A percentile compares a stretch with the other conserved stretches of the same genome.
phyloP scores from a whole-genome alignment of 2,329 filamentous ascomycete genomes.

The Neofusicoccum umdonicola region DNA sequence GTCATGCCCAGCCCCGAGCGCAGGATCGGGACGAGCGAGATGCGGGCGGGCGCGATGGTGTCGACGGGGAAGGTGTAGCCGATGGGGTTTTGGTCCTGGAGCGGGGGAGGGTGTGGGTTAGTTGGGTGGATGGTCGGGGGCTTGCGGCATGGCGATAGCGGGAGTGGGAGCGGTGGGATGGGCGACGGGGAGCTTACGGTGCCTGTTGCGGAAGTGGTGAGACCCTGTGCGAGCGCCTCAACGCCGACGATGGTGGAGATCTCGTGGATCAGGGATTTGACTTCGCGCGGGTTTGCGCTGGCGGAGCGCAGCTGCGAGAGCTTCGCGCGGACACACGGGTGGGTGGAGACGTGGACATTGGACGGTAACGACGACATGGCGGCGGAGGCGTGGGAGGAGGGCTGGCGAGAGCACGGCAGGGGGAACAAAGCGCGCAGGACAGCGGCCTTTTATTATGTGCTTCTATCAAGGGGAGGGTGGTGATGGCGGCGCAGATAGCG shows the following conservation, averaged over 20 bases:
- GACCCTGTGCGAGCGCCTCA: conserved; percentile 69
- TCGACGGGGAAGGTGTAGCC: conserved; percentile 71
- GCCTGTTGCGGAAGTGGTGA: conserved; percentile 58
- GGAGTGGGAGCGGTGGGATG: neutral
- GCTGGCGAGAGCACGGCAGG: neutral
- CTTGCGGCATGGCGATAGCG: neutral
- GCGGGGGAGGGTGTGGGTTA: neutral
- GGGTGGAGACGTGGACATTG: conserved; percentile 72
- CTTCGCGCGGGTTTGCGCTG: conserved; percentile 68
- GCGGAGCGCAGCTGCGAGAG: conserved; percentile 82
- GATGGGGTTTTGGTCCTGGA: conserved; percentile 74
- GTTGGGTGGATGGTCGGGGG: neutral
- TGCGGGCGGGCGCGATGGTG: conserved; percentile 60
- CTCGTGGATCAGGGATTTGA: conserved; percentile 79
- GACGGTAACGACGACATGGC: conserved; percentile 43
- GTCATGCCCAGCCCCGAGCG: conserved; percentile 89
- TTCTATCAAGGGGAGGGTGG: neutral
- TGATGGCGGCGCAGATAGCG: neutral
- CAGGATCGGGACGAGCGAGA: conserved; percentile 89
- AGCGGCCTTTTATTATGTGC: conserved; percentile 1
- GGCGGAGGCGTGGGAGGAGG: neutral
- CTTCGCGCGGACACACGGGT: conserved; percentile 85
- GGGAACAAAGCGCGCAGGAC: neutral
- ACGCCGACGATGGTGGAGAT: conserved; percentile 79
- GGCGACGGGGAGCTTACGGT: conserved; percentile 54